Conservation (phyloP, 352 stramenopile genomes). For the Elongisporangium undulatum region DNA sequence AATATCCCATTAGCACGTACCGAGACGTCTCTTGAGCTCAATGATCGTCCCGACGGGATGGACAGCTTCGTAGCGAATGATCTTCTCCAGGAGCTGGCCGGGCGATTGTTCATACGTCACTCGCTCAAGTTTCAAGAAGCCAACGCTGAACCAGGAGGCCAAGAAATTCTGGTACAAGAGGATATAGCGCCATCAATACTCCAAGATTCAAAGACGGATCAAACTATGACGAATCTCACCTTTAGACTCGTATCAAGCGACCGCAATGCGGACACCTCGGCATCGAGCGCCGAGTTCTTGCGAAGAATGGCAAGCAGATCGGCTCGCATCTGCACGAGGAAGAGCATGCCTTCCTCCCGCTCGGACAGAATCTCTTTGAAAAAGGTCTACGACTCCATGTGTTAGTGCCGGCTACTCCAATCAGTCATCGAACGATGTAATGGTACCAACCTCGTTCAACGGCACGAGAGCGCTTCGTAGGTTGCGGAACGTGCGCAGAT, state of each 20-base stretch:
- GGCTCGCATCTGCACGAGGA: slow-evolving; percentile 72
- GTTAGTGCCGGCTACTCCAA: neutral
- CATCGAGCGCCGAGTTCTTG: slow-evolving; percentile 33
- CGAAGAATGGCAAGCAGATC: slow-evolving; percentile 62
- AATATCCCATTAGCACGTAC: slow-evolving; percentile 16
- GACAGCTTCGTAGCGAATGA: slow-evolving; percentile 94
- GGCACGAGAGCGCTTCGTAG: slow-evolving; percentile 52
- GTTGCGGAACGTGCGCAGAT: slow-evolving; percentile 65
- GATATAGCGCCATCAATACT: neutral
- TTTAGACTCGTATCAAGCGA: slow-evolving; percentile 74
- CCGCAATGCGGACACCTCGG: slow-evolving; percentile 47
- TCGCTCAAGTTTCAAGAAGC: slow-evolving; percentile 86
- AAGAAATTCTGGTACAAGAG: slow-evolving; percentile 63
- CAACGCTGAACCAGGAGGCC: slow-evolving; percentile 90
- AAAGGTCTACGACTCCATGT: slow-evolving; percentile 41
- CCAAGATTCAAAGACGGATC: neutral
- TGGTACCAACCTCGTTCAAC: slow-evolving; percentile 48
- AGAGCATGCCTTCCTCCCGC: slow-evolving; percentile 75
- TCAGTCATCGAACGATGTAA: neutral
- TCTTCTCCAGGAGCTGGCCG: slow-evolving; percentile 92
- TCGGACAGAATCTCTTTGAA: slow-evolving; percentile 85
- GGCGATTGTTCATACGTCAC: slow-evolving; percentile 93
- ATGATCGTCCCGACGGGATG: slow-evolving; percentile 92
- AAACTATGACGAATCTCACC: slow-evolving; percentile 19
- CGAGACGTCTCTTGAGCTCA: slow-evolving; percentile 90